Base-by-base conservation (phyloP, 768 basidiomycete species). In the Brasilioporus rufonigricans region DNA sequence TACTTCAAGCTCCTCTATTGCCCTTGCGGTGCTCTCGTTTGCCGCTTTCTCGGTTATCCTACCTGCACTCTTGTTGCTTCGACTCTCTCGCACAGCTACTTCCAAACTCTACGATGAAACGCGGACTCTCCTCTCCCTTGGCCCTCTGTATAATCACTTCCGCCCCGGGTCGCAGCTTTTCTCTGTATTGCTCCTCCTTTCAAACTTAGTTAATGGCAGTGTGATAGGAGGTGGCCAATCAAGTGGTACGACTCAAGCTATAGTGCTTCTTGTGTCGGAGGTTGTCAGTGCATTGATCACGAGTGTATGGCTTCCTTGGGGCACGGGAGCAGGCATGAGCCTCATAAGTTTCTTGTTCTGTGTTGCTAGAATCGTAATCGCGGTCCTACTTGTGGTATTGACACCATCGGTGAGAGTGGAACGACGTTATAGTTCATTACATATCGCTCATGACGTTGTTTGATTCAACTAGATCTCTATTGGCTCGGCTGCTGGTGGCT, bases 251-350 rank as follows among this genome's bases (percentile, higher is more conserved):
- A 86, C 91, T 4, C 97, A 98, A 67, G 89, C 93, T 4, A 85
- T 96, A 60, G 79, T 98, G 50, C 85, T 99, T 59, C 78, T 98
- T 26, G 80, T 97, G 29, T 82, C 93, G 19, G 97, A 99, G 69
- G 88, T 99, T 16, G 78, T 79, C 21, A 86, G 89, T 41, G 91
- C 94, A 6, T 75, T 98, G 54, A 83, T 91, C 26, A 97, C 95
- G 31, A 94, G 91, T 57, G 77, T 96, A 31, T 97, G 93, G 93
- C 80, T 97, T 55, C 95, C 95, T 18, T 99, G 96, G 96, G 93
- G 92, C 29, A 89, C 89, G 50, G 93, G 96, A 1, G 93, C 96
- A 2, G 91, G 93, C 57, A 98, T 98, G 97, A 96, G 95, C 14
- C 78, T 94, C 33, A 87, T 96, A 55, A 93, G 91, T 68, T 98